Conservation (phyloP, 23 red algal species). For the Gracilaria vermiculophylla region DNA sequence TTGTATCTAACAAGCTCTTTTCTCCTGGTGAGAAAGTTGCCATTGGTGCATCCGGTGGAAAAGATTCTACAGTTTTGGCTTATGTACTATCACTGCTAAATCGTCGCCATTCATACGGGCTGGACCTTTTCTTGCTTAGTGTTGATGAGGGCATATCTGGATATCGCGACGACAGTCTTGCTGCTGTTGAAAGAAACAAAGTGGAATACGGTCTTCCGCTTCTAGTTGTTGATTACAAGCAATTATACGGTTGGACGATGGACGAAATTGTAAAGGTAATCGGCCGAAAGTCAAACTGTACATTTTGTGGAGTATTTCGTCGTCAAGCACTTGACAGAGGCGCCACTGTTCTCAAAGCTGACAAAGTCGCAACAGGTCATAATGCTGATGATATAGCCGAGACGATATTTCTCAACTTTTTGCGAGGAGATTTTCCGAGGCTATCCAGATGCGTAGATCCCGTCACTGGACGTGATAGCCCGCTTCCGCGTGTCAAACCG, state of each 20-base stretch:
- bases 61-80: conserved; percentile 96
- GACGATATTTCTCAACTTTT: conserved; percentile 92
- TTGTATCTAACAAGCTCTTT: conserved; percentile 75
- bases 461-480: conserved; percentile 55
- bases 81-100: conserved; percentile 81
- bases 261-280: conserved; percentile 89
- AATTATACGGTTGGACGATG: conserved; percentile 98
- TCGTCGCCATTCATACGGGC: conserved; percentile 73
- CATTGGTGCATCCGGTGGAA: conserved; percentile 94
- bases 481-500: conserved; percentile 95
- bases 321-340: conserved; percentile 96
- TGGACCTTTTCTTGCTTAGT: conserved; percentile 83
- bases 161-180: conserved; percentile 94
- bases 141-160: conserved; percentile 98
- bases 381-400: conserved; percentile 99
- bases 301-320: conserved; percentile 99
- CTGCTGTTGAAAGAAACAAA: conserved; percentile 65
- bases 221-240: conserved; percentile 66
- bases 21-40: conserved; percentile 77
- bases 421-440: conserved; percentile 90
- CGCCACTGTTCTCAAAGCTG: conserved; percentile 60
- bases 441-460: conserved; percentile 74
- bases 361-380: conserved; percentile 95
- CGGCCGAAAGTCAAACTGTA: conserved; percentile 90
- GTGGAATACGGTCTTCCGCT: conserved; percentile 75